These are phyloP conservation scores for Rosa hybrid DNA, from an alignment of 331 rosid species.

Conservation along the genomic window DNA sequence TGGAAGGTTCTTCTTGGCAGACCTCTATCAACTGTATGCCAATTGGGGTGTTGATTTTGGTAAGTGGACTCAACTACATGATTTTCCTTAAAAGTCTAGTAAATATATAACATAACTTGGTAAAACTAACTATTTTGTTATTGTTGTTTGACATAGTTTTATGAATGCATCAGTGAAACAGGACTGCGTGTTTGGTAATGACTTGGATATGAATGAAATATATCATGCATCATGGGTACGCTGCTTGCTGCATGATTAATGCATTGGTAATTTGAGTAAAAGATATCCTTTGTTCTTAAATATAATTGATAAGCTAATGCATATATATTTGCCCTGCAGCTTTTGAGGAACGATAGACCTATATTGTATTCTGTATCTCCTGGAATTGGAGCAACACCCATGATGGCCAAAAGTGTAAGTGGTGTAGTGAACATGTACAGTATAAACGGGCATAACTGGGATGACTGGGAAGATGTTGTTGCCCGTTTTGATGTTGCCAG, in stretches of 20 bases:
- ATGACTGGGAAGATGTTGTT: constrained; percentile 63
- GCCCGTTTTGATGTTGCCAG: constrained; percentile 75
- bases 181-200: constrained; percentile 91
- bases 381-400: constrained; percentile 73
- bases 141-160: neutral
- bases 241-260: neutral
- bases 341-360: neutral
- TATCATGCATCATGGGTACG: constrained; percentile 66
- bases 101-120: neutral
- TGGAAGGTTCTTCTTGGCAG: neutral
- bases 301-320: constrained; percentile 21
- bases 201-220: constrained; percentile 81
- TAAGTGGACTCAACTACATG: neutral
- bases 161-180: constrained; percentile 53
- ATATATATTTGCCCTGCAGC: constrained; percentile 11
- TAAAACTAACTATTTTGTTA: neutral
- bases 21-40: neutral
- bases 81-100: neutral
- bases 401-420: constrained; percentile 71
- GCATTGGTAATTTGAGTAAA: neutral
- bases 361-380: constrained; percentile 82
- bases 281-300: neutral
- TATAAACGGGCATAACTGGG: constrained; percentile 88
- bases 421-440: constrained; percentile 80
- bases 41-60: constrained; percentile 9